Evolutionary conservation across 768 basidiomycete genomes (phyloP).

Genomic region (Phlegmacium glaucopus): DNA sequence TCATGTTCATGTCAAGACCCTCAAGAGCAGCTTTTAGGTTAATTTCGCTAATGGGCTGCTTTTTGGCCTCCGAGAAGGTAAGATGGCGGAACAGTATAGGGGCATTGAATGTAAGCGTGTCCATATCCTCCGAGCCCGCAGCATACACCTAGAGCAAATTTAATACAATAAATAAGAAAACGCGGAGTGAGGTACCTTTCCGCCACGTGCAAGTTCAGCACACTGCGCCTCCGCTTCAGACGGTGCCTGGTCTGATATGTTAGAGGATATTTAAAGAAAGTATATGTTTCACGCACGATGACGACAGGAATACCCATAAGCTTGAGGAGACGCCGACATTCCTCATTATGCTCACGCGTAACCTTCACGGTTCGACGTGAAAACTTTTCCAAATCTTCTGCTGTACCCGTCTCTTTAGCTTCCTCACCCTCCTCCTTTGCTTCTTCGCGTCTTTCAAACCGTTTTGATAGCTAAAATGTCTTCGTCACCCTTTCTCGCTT

Average conservation of each 20-base stretch:
- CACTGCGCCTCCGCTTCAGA: constrained; percentile 99
- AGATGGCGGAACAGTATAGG: constrained; percentile 93
- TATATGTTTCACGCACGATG: constrained; percentile 53
- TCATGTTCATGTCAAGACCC: constrained; percentile 92
- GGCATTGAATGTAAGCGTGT: constrained; percentile 92
- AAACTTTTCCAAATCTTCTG: constrained; percentile 90
- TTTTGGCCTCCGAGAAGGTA: constrained; percentile 97
- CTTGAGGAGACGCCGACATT: constrained; percentile 79
- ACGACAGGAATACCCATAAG: constrained; percentile 98
- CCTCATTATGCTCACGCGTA: constrained; percentile 94
- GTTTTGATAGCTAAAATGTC: constrained; percentile 78
- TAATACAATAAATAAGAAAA: background rate
- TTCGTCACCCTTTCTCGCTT: constrained; percentile 6
- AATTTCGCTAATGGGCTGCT: constrained; percentile 93
- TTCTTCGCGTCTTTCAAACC: constrained; percentile 87
- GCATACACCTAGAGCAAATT: constrained; percentile 72
- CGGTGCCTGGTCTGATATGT: constrained; percentile 62
- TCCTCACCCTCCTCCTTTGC: constrained; percentile 95
- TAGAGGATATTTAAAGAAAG: constrained; percentile 3
- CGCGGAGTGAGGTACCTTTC: constrained; percentile 48
- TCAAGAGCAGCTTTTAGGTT: constrained; percentile 77
- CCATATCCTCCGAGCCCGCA: constrained; percentile 99
- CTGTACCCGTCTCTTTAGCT: constrained; percentile 93
- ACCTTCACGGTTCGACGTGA: constrained; percentile 91
- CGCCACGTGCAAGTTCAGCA: constrained; percentile 95